Base-by-base conservation (phyloP, 805 yeast genomes). In the Wickerhamiella domercqiae region DNA sequence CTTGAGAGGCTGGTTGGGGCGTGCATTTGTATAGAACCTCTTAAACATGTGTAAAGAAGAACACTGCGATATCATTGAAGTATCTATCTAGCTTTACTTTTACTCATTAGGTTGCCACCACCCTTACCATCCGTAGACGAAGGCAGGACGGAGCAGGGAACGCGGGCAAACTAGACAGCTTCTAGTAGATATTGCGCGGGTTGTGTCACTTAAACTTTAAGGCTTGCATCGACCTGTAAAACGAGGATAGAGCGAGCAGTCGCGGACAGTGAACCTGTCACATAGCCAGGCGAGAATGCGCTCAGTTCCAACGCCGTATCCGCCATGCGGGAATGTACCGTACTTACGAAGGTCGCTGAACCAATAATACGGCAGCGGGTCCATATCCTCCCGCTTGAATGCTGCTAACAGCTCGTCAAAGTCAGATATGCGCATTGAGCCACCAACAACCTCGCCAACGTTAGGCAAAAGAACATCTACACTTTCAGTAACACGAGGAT, bases 321-420 rank as follows among this genome's bases (percentile, higher is more conserved):
- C 99, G 61, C 99, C 99, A 57, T 90, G 98, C 29, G 96, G 96
- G 63, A 82, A 80, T 9, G 96, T 78, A 60, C 99, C 99, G 64
- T 90, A 90, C 63, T 79, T 78, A 64, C 98, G 76, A 65, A 79
- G 87, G 58, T 90, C 98, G 41, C 73, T 73, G 64, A 81, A 93
- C 96, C 96, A 90, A 70, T 87, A 86, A 72, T 90, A 90, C 24
- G 87, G 68, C 17, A 66, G 73, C 39, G 82, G 69, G 57, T 75
- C 76, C 53, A 90, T 81, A 40, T 76, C 75, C 66, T 90, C 99
- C 64, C 96, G 81, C 64, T 77, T 76, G 70, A 87, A 79, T 36
- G 94, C 96, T 34, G 74, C 93, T 51, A 79, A 57, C 51, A 90
- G 69, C 61, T 87, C 97, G 32, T 82, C 83, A 42, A 70, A 63